A percentile compares a stretch with the other conserved stretches of the same genome.
phyloP scores from a whole-genome alignment of 129 eudicot species.

The Flaveria trinervia region DNA sequence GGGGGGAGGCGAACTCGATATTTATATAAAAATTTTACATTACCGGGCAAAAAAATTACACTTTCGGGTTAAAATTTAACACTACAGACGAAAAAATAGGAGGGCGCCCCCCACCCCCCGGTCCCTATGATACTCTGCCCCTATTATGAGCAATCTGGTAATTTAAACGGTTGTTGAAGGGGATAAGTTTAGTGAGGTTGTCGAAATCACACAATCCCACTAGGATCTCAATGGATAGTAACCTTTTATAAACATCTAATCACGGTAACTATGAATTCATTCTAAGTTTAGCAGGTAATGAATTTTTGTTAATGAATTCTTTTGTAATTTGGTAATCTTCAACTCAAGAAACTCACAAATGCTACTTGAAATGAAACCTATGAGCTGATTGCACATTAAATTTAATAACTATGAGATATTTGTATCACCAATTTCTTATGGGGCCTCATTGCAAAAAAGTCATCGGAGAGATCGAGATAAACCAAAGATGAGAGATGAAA shows the following conservation, averaged over 20 bases:
- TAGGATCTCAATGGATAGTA: conserved; percentile 66
- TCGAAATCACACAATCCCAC: conserved; percentile 62
- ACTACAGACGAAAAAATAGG: no score
- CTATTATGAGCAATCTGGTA: no score
- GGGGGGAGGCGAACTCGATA: no score
- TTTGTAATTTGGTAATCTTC: conserved; percentile 68
- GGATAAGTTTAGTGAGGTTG: conserved; percentile 75
- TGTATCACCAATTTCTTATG: conserved; percentile 41
- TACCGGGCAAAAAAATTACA: no score
- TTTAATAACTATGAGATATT: conserved; percentile 67
- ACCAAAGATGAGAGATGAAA: no score
- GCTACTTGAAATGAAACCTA: conserved; percentile 53
- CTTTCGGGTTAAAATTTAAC: no score
- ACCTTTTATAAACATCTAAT: conserved; percentile 76
- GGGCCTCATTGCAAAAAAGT: no score
- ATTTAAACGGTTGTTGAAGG: conserved; percentile 59
- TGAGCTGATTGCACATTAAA: conserved; percentile 70
- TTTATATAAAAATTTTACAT: no score
- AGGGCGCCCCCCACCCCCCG: no score
- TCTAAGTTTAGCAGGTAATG: conserved; percentile 68
- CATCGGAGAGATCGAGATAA: no score
- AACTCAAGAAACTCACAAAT: conserved; percentile 65
- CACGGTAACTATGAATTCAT: conserved; percentile 62
- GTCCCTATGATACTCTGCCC: no score
- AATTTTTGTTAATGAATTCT: conserved; percentile 76